These are phyloP conservation scores for Penicillium chermesinum DNA, from an alignment of 495 filamentous ascomycete species.

Conservation along the genomic window DNA sequence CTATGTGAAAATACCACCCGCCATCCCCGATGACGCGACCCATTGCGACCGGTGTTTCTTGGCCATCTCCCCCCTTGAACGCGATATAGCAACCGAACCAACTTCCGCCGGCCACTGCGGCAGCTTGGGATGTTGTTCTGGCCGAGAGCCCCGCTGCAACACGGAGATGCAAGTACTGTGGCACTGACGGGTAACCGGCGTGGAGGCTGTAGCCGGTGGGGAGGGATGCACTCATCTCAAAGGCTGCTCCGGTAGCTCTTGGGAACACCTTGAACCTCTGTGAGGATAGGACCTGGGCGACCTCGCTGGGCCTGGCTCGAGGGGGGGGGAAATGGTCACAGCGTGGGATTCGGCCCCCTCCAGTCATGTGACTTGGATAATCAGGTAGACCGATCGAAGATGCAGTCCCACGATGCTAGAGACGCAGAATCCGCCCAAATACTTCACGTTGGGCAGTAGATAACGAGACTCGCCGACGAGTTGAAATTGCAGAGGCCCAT, in stretches of 20 bases:
- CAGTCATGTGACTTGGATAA: no score
- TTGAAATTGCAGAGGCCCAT: no score
- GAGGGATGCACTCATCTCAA: slow-evolving; percentile 12
- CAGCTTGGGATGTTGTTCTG: slow-evolving; percentile 33
- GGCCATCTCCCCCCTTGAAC: slow-evolving; percentile 9
- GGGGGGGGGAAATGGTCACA: no score
- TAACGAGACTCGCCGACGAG: no score
- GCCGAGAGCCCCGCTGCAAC: slow-evolving; percentile 30
- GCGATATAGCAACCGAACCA: slow-evolving; percentile 43
- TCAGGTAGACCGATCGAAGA: no score
- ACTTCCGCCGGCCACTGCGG: slow-evolving; percentile 26
- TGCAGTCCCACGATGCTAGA: no score
- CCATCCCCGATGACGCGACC: slow-evolving; percentile 50
- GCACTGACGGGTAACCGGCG: slow-evolving; percentile 29
- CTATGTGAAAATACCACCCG: slow-evolving; percentile 49
- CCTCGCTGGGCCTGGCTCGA: no score
- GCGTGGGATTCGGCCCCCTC: no score
- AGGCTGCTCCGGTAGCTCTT: background rate
- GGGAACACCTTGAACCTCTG: no score
- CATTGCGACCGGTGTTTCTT: slow-evolving; percentile 39
- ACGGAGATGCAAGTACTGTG: slow-evolving; percentile 38
- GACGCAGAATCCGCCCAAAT: no score
- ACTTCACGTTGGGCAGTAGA: no score
- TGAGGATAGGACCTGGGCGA: no score
- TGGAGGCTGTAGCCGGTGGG: slow-evolving; percentile 30